Conservation (phyloP, 1,284 basidiomycete species). For the Mycosarcoma maydis region DNA sequence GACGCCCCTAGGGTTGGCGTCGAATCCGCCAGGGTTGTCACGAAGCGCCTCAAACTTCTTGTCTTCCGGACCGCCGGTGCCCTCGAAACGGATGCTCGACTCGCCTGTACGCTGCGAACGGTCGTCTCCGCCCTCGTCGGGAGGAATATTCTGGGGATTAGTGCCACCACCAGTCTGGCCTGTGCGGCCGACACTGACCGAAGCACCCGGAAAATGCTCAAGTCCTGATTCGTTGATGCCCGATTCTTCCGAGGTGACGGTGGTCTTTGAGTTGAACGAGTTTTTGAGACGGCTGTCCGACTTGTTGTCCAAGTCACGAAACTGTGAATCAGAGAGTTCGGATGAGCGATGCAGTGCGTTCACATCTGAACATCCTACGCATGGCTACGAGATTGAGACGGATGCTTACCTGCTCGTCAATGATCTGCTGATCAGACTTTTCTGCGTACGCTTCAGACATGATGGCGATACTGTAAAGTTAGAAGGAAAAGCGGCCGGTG, state of each 20-base stretch:
- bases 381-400: neutral
- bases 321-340: conserved; percentile 5
- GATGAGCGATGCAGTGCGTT: neutral
- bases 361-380: neutral
- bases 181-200: conserved; percentile 46
- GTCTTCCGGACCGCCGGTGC: conserved; percentile 53
- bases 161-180: conserved; percentile 57
- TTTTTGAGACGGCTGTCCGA: conserved; percentile 45
- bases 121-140: conserved; percentile 54
- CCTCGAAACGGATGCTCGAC: conserved; percentile 54
- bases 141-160: conserved; percentile 55
- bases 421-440: conserved; percentile 59
- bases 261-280: conserved; percentile 49
- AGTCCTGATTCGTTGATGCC: conserved; percentile 57
- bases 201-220: conserved; percentile 46
- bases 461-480: no score
- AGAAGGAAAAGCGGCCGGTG: no score
- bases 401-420: conserved; percentile 46
- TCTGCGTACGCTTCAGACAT: conserved; percentile 59
- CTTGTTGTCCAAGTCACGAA: conserved; percentile 42
- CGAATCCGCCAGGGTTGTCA: conserved; percentile 52
- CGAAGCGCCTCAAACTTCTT: conserved; percentile 49
- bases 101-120: conserved; percentile 46
- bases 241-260: conserved; percentile 48
- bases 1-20: conserved; percentile 36